Evolutionary conservation across 148 eudicot genomes (phyloP).

Genomic region (Cornus kousa): DNA sequence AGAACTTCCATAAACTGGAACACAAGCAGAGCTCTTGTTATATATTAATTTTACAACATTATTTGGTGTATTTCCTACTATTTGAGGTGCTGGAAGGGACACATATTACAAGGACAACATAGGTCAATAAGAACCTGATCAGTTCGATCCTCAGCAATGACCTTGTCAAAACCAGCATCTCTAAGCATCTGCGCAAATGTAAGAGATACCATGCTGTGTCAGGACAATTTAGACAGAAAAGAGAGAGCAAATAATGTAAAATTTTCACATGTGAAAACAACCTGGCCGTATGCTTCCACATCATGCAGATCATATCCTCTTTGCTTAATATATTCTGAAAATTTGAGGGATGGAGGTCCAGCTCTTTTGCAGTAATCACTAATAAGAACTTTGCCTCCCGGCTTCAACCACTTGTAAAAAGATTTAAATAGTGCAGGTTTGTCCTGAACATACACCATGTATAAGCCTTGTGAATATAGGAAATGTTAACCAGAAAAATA

Average conservation of each 20-base stretch:
- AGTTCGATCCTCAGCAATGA: constrained; percentile 78
- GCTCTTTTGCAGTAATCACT: constrained; percentile 72
- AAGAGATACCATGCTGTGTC: not conserved
- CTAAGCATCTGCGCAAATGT: constrained; percentile 55
- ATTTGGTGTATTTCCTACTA: no score
- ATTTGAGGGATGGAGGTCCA: constrained; percentile 58
- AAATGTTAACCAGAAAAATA: not conserved
- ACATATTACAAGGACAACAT: not conserved
- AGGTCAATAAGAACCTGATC: constrained; percentile 43
- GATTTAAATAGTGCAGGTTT: constrained; percentile 72
- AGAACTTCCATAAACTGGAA: constrained; percentile 62
- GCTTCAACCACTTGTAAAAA: constrained; percentile 86
- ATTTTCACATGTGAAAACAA: not conserved
- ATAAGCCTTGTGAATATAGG: not conserved
- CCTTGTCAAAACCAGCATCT: constrained; percentile 72
- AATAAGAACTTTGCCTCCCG: constrained; percentile 81
- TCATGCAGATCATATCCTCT: constrained; percentile 89
- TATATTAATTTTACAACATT: no score
- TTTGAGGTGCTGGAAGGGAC: not conserved
- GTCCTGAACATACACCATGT: constrained; percentile 45
- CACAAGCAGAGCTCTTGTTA: not conserved
- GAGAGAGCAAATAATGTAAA: not conserved
- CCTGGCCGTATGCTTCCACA: constrained; percentile 75
- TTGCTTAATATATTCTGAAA: constrained; percentile 70
- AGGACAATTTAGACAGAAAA: not conserved